These are phyloP conservation scores for Fusarium sarcochroum DNA, from an alignment of 2,329 filamentous ascomycete species.

Conservation along the genomic window DNA sequence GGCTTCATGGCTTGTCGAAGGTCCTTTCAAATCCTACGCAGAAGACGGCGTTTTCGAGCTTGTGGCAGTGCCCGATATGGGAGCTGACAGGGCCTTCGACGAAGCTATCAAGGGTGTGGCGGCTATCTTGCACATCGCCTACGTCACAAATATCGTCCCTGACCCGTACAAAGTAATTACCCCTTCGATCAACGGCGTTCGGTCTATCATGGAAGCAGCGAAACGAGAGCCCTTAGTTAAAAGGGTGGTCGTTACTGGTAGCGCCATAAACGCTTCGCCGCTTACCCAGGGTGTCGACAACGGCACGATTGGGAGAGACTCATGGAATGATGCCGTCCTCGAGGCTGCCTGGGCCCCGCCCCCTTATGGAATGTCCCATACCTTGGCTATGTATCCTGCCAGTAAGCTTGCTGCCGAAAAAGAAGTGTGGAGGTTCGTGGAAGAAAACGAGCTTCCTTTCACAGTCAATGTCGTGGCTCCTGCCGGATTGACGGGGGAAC, in stretches of 20 bases:
- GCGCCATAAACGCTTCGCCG: conserved; percentile 33
- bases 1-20: conserved; percentile 53
- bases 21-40: conserved; percentile 49
- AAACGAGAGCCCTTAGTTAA: conserved; percentile 56
- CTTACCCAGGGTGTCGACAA: conserved; percentile 15
- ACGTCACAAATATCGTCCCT: conserved; percentile 59
- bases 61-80: conserved; percentile 56
- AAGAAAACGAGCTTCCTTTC: conserved; percentile 46
- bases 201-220: conserved; percentile 58
- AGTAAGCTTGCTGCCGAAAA: conserved; percentile 52
- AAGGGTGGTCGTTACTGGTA: conserved; percentile 47
- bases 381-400: conserved; percentile 46
- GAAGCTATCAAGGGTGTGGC: conserved; percentile 50
- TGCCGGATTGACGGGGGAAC: conserved; percentile 29
- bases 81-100: conserved; percentile 54
- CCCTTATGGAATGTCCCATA: conserved; percentile 36
- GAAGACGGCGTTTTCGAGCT: conserved; percentile 54
- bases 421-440: conserved; percentile 49
- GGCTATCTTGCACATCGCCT: conserved; percentile 54
- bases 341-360: conserved; percentile 50
- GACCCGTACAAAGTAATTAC: conserved; percentile 61
- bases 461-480: conserved; percentile 43
- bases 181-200: conserved; percentile 53
- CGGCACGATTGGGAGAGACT: conserved; percentile 37
- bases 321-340: conserved; percentile 52